Base-by-base conservation (phyloP, 2,329 filamentous ascomycete genomes). In the Alternaria atra region DNA sequence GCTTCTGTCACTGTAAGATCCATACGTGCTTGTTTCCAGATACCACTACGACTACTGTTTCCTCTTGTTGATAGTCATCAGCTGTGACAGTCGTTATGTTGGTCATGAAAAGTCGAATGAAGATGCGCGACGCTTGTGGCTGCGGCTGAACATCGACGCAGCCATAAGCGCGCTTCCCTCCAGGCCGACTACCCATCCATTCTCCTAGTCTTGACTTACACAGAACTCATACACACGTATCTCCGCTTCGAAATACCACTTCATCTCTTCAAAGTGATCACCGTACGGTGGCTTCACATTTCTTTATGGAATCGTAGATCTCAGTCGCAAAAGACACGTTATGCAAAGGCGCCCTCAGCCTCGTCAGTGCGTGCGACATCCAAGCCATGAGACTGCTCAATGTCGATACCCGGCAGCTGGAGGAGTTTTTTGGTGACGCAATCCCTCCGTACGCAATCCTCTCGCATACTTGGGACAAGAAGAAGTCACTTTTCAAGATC, bases 201-300 rank as follows among this genome's bases (percentile, higher is more conserved):
- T 40, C 9, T 13, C 37, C 17, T 40, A 6, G 17, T 9, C 17
- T 40, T 20, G n/a, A 12, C 37, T 40, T 10, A 5, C 32, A 7
- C 12, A 13, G 12, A 13, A 34, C 4, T 34, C 32, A 5, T 34
- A 34, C 32, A 9, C 12, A 4, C 9, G 32, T 13, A 12, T 7
- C 39, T 13, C 10, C 4, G 39, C 20, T 42, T 13, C 39, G 23
- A 13, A 13, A 42, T 17, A 23, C 39, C 5, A 9, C 10, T 40
- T 13, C 0, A 23, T 13, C 5, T 20, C 17, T 9, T 20, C 5
- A 40, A 13, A 6, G 0, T 0, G 12, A 20, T 23, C 2, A 20
- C 17, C 6, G 2, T 42, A 7, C 9, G 10, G 20, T 17, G 2
- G 10, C 5, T 42, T 42, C 5, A 20, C 10, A 29, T 42, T 6